Conservation (phyloP, 2,329 filamentous ascomycete species). For the Pseudogymnoascus sp. region DNA sequence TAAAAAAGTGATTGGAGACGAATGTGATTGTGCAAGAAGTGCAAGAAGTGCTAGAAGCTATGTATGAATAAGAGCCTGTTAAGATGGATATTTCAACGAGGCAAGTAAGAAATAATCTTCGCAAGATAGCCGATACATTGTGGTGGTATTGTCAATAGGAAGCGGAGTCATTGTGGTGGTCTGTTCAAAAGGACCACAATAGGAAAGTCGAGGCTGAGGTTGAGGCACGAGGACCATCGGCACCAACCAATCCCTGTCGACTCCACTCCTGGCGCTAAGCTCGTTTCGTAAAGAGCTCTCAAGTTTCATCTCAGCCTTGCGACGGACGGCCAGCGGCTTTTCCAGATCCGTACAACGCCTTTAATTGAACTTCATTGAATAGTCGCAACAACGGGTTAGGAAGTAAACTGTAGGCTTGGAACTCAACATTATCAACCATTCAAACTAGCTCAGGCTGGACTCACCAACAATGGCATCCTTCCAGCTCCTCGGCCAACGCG, state of each 20-base stretch:
- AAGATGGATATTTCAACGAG: not conserved
- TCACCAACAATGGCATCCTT: slow-evolving; percentile 44
- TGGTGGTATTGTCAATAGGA: not conserved
- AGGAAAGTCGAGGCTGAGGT: slow-evolving; percentile 1
- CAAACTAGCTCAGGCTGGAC: not conserved
- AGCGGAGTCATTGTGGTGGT: not conserved
- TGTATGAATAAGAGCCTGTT: not conserved
- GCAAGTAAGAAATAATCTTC: not conserved
- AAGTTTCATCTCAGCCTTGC: slow-evolving; percentile 9
- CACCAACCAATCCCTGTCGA: not conserved
- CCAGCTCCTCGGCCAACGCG: slow-evolving; percentile 61
- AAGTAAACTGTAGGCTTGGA: too few relatives aligned
- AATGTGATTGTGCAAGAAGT: not conserved
- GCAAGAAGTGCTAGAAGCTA: not conserved
- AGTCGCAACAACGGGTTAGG: not conserved
- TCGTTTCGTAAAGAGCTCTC: not conserved
- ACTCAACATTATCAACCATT: not conserved
- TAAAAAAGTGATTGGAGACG: not conserved
- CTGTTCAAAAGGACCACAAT: not conserved
- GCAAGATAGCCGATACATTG: not conserved
- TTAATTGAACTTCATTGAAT: not conserved
- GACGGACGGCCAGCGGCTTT: not conserved
- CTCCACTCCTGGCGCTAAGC: not conserved
- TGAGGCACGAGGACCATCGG: not conserved
- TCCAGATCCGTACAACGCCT: not conserved